These are phyloP conservation scores for Podaxis pistillaris DNA, from an alignment of 768 basidiomycete genomes.

Conservation along the genomic window DNA sequence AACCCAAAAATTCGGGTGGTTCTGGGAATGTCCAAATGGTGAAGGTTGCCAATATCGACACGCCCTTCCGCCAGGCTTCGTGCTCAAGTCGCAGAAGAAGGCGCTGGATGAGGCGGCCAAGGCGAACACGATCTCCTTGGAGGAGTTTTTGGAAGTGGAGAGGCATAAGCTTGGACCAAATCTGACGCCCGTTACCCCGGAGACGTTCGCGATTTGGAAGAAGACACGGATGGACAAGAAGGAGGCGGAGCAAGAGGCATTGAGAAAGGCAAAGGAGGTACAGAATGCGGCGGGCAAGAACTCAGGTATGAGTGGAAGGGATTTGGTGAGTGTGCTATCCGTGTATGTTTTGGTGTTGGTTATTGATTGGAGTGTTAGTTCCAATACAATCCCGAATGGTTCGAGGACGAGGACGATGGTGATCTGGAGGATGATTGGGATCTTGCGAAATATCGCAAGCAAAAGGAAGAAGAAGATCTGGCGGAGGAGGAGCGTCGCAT, in stretches of 20 bases:
- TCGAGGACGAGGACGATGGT: constrained; percentile 70
- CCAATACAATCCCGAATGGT: constrained; percentile 95
- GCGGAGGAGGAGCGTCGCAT: constrained; percentile 54
- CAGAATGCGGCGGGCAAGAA: constrained; percentile 87
- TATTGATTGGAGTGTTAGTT: constrained; percentile 49
- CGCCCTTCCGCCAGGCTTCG: constrained; percentile 93
- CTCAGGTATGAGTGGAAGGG: constrained; percentile 92
- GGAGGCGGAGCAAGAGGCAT: constrained; percentile 79
- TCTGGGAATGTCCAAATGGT: constrained; percentile 93
- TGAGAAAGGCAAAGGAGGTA: constrained; percentile 78
- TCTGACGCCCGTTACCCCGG: constrained; percentile 90
- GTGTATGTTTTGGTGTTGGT: not conserved
- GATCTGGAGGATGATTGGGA: constrained; percentile 57
- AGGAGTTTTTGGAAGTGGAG: constrained; percentile 98
- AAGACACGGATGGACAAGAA: constrained; percentile 95
- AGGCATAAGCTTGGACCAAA: constrained; percentile 91
- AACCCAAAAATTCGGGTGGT: constrained; percentile 90
- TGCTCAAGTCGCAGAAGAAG: constrained; percentile 92
- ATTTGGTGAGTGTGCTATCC: constrained; percentile 60
- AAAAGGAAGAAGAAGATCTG: constrained; percentile 60
- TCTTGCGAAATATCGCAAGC: constrained; percentile 55
- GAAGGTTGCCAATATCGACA: constrained; percentile 92
- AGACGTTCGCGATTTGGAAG: constrained; percentile 94
- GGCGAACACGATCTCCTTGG: constrained; percentile 84
- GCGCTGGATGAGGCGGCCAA: constrained; percentile 89